Percentiles rank a stretch among this genome's conserved stretches.
These are phyloP conservation scores for Cryptosporidium tyzzeri DNA, from an alignment of 169 alveolate species.

Conservation along the genomic window DNA sequence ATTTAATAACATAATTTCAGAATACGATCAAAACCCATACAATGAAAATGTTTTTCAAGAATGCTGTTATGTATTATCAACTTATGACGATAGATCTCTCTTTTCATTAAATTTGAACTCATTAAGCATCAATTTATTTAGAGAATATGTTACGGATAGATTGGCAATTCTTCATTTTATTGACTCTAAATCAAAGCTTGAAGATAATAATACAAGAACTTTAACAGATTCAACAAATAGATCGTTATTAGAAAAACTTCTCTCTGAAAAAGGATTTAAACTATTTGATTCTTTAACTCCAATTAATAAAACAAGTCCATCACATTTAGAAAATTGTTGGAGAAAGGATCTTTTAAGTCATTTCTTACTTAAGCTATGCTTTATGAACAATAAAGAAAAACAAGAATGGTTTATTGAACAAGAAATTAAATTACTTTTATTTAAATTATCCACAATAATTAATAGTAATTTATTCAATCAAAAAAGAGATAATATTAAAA, in stretches of 20 bases:
- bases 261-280: conserved; percentile 60
- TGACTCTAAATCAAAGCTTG: conserved; percentile 30
- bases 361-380: conserved; percentile 70
- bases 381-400: conserved; percentile 84
- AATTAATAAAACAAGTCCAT: conserved; percentile 39
- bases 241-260: conserved; percentile 24
- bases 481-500: conserved; percentile 34
- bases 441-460: conserved; percentile 79
- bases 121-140: conserved; percentile 51
- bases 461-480: conserved; percentile 43
- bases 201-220: conserved; percentile 23
- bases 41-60: conserved; percentile 48
- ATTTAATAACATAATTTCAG: not conserved
- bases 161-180: conserved; percentile 42
- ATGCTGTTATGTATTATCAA: conserved; percentile 62
- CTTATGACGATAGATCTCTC: conserved; percentile 31
- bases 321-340: conserved; percentile 10
- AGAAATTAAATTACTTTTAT: conserved; percentile 82
- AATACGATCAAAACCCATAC: conserved; percentile 41
- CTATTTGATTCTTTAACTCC: conserved; percentile 25
- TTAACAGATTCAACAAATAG: conserved; percentile 44
- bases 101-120: conserved; percentile 41
- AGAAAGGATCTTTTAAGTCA: conserved; percentile 65
- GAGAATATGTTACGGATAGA: conserved; percentile 62
- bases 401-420: conserved; percentile 88